Percentiles rank a stretch among this genome's conserved stretches.
Evolutionary conservation across 129 eudicot genomes (phyloP).

Genomic region (Flaveria brownii): DNA sequence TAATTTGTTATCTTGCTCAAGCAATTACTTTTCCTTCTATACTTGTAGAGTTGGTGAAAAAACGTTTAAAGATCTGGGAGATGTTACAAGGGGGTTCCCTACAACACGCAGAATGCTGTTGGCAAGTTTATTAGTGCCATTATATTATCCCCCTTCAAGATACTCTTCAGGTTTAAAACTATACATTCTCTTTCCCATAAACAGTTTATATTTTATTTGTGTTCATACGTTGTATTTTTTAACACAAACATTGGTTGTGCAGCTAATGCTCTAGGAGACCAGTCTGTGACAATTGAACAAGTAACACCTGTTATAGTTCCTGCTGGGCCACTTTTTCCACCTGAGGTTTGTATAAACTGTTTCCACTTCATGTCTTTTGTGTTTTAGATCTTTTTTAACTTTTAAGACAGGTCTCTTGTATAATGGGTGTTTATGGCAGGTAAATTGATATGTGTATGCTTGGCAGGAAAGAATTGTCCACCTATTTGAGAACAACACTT

Average conservation of each 20-base stretch:
- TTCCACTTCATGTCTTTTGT: constrained; percentile 1
- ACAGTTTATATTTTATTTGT: background rate
- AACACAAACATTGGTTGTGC: constrained; percentile 21
- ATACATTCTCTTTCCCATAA: constrained; percentile 21
- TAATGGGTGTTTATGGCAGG: constrained; percentile 46
- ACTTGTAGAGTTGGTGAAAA: constrained; percentile 45
- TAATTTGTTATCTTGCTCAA: too few species aligned
- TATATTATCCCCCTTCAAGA: constrained; percentile 64
- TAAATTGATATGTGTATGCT: constrained; percentile 51
- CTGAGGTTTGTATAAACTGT: constrained; percentile 66
- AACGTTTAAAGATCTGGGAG: constrained; percentile 44
- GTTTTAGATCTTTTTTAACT: constrained; percentile 7
- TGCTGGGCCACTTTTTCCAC: constrained; percentile 78
- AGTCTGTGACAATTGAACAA: constrained; percentile 92
- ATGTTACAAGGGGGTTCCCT: constrained; percentile 38
- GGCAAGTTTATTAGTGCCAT: constrained; percentile 50
- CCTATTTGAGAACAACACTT: constrained; percentile 90
- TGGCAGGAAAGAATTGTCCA: constrained; percentile 93
- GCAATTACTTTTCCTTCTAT: background rate
- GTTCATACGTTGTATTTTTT: background rate
- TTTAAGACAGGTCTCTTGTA: constrained; percentile 23
- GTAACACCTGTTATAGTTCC: constrained; percentile 81
- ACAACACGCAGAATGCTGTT: constrained; percentile 66
- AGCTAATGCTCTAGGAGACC: constrained; percentile 92
- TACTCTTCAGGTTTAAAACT: constrained; percentile 74